Base-by-base conservation (phyloP, 78 protist species). In the Trichosphaerium sp. region DNA sequence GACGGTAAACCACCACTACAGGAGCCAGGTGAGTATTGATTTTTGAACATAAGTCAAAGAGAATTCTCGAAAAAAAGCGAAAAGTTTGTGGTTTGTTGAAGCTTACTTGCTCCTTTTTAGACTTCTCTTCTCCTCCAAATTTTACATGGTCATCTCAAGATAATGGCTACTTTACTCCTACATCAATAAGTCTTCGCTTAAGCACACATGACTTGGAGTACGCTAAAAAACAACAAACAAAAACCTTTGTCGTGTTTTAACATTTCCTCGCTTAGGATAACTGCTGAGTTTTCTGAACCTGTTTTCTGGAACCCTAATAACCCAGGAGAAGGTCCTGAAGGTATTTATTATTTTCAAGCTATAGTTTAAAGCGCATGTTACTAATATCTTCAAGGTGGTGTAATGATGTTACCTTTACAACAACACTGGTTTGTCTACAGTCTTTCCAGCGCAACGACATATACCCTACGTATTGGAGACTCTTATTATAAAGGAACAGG, bases 401-500 rank as follows among this genome's bases (percentile, higher is more conserved):
- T 54, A 21, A 6, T 35, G 6, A 34, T 34, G 10, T 54, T 54
- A 21, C 59, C 59, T 10, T 35, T 54, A 6, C 59, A 54, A 10
- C 59, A 54, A 54, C 59, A 54, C 59, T 54, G 59, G 59, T 54
- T 54, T 35, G 59, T 54, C 59, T 54, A 54, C 10, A 34, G 43
- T 35, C 32, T 54, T 10, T 6, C 43, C 6, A 34, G 43, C 6
- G 6, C 10, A 12, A 35, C 32, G 25, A 54, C 29, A 10, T 54
- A 54, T 10, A 10, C 6, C 6, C 32, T 34, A 10, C 10, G 32
- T n/a, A 6, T 21, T 6, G 43, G 43, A 6, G 25, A 54, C 10
- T 32, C 43, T n/a, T 10, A 10, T n/a, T 6, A 34, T 32, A 10
- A 34, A 21, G 59, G 59, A 10, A 54, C 28, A 10, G 59, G 59